phyloP scores from a whole-genome alignment of 139 green algal genomes.

The Coelastrella sp. region DNA sequence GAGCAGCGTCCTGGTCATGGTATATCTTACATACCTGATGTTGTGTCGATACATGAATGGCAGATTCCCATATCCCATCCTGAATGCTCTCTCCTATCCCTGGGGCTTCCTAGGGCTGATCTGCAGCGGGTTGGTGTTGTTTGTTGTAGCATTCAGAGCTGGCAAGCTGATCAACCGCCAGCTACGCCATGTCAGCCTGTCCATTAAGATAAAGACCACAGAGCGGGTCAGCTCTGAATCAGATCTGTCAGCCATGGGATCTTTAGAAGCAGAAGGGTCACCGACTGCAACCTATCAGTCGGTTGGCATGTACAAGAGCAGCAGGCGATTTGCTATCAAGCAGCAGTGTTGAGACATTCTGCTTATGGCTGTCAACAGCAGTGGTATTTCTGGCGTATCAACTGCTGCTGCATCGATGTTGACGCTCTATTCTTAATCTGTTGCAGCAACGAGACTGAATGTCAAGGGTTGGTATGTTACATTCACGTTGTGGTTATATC shows the following conservation, averaged over 20 bases:
- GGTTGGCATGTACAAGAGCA: background rate
- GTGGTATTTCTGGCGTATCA: too few species aligned
- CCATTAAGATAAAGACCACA: constrained; percentile 20
- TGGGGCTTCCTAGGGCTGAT: constrained; percentile 41
- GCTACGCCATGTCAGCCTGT: constrained; percentile 19
- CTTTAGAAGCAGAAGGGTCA: background rate
- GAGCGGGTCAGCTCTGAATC: background rate
- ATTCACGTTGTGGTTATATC: too few species aligned
- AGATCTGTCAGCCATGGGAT: background rate
- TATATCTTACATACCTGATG: constrained; percentile 56
- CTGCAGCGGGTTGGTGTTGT: constrained; percentile 25
- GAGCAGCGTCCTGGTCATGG: constrained; percentile 47
- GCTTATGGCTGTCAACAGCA: too few species aligned
- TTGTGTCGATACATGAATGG: constrained; percentile 61
- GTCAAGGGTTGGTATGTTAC: too few species aligned
- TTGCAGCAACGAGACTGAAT: too few species aligned
- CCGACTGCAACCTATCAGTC: background rate
- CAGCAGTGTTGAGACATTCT: background rate
- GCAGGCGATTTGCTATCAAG: background rate
- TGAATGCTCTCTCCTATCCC: constrained; percentile 73
- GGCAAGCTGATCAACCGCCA: constrained; percentile 45
- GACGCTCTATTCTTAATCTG: too few species aligned
- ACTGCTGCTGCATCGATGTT: too few species aligned
- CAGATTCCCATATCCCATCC: constrained; percentile 70
- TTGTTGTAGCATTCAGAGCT: constrained; percentile 48